These are phyloP conservation scores for Hymenoscyphus scutula DNA, from an alignment of 2,329 filamentous ascomycete species.

Conservation along the genomic window DNA sequence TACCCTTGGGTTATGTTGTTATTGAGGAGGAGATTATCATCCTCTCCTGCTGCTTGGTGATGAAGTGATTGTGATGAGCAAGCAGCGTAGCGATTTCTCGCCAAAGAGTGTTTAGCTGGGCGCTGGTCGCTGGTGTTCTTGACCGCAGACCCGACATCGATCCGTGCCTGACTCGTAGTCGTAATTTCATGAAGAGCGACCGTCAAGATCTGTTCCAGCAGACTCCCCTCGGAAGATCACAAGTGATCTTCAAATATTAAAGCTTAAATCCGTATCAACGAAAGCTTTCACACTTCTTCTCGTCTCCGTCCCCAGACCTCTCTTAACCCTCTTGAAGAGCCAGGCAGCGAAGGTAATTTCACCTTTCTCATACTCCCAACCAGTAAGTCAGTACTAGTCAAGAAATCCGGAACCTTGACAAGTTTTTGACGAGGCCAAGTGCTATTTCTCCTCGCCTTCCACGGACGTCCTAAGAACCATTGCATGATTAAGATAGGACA, in stretches of 20 bases:
- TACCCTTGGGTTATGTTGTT: neutral
- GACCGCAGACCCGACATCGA: neutral
- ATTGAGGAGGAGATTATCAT: neutral
- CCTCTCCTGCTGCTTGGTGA: neutral
- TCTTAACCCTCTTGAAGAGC: neutral
- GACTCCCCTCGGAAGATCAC: neutral
- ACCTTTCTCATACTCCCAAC: neutral
- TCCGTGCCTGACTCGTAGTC: neutral
- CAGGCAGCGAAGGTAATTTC: neutral
- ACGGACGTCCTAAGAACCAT: slow-evolving; percentile 16
- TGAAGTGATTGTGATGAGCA: neutral
- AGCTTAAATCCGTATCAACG: neutral
- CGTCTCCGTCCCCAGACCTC: neutral
- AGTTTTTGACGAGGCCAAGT: slow-evolving; percentile 13
- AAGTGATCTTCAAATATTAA: neutral
- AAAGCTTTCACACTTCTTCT: neutral
- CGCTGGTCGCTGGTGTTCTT: neutral
- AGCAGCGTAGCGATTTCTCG: neutral
- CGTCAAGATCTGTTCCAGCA: slow-evolving; percentile 3
- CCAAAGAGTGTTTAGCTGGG: neutral
- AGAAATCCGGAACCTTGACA: slow-evolving; percentile 4
- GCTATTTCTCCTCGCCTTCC: slow-evolving; percentile 13
- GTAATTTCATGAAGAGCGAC: neutral
- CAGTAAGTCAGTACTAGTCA: neutral
- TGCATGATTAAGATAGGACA: slow-evolving; percentile 14